Evolutionary conservation across 83 land plant species (phyloP).

Genomic region (Isoetes engelmannii): DNA sequence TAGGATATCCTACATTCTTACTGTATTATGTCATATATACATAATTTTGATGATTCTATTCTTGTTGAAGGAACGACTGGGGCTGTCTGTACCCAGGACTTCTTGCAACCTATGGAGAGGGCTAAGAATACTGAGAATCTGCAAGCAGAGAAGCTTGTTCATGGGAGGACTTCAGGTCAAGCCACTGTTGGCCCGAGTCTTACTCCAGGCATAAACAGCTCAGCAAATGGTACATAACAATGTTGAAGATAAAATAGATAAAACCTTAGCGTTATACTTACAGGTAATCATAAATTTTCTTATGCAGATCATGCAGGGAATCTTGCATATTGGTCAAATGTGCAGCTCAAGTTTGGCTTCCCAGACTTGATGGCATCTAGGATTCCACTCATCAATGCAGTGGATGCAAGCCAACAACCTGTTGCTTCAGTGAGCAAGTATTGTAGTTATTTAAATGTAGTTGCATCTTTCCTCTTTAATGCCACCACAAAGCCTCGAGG

Average conservation of each 20-base stretch:
- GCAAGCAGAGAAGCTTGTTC: background rate
- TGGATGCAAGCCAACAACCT: slow-evolving; percentile 17
- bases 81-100: background rate
- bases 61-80: background rate
- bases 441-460: background rate
- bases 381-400: background rate
- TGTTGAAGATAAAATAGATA: too few species aligned
- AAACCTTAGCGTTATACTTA: too few species aligned
- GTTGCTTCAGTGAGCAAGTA: slow-evolving; percentile 15
- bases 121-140: background rate
- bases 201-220: background rate
- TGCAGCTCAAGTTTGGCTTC: slow-evolving; percentile 23
- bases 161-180: background rate
- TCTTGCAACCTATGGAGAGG: slow-evolving; percentile 8
- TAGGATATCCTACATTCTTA: too few species aligned
- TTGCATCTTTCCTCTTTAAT: background rate
- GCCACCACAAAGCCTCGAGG: background rate
- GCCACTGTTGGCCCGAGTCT: background rate
- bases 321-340: slow-evolving; percentile 20
- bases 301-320: slow-evolving; percentile 12
- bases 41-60: background rate
- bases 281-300: background rate
- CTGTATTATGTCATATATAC: too few species aligned
- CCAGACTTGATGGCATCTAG: slow-evolving; percentile 14
- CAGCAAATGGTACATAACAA: background rate